Evolutionary conservation across 345 rosid species (phyloP).

Genomic region (Eucalyptus rudis): DNA sequence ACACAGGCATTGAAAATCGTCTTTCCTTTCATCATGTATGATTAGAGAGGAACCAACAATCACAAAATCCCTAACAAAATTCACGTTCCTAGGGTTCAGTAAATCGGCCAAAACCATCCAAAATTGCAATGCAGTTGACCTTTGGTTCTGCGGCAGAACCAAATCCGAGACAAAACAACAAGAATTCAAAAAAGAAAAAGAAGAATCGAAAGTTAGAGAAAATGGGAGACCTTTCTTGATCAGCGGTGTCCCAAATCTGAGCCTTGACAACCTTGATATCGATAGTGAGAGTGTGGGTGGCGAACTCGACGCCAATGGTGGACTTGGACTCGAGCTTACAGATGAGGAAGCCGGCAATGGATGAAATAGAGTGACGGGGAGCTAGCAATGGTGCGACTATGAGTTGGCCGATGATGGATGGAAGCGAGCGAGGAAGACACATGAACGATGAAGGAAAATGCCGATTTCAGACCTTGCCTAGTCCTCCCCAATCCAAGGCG

Average conservation of each 20-base stretch:
- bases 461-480: no score
- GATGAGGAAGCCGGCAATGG: no score
- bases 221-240: slow-evolving; percentile 28
- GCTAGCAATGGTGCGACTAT: no score
- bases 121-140: no score
- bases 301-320: slow-evolving; percentile 66
- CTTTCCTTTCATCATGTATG: not conserved
- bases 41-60: not conserved
- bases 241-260: slow-evolving; percentile 73
- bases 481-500: no score
- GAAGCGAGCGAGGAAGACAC: no score
- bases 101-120: not conserved
- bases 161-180: not conserved
- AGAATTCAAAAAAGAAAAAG: not conserved
- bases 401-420: no score
- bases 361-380: no score
- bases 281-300: slow-evolving; percentile 39
- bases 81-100: not conserved
- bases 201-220: not conserved
- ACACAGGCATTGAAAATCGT: not conserved
- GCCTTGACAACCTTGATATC: slow-evolving; percentile 52
- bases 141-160: not conserved
- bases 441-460: no score
- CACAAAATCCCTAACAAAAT: not conserved
- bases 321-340: slow-evolving; percentile 42